Conservation (phyloP, 1,139 yeast species). For the Lodderomyces elongisporus region DNA sequence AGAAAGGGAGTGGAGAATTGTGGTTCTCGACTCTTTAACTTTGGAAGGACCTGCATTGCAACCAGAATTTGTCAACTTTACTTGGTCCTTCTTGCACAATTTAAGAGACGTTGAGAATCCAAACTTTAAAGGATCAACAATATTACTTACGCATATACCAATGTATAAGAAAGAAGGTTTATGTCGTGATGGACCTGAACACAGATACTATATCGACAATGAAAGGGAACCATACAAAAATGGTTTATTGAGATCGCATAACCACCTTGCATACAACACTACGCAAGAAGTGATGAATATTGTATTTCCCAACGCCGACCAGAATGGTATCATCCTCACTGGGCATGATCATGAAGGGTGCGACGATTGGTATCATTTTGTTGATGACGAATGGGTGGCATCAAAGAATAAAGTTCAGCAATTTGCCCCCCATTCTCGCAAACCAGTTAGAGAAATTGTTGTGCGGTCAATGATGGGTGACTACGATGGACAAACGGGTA, state of each 20-base stretch:
- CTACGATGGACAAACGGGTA: constrained; percentile 82
- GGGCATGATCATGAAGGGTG: constrained; percentile 99
- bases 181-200: constrained; percentile 81
- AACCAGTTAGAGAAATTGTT: constrained; percentile 66
- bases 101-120: constrained; percentile 44
- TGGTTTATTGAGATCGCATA: constrained; percentile 77
- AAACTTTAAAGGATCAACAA: constrained; percentile 67
- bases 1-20: constrained; percentile 73
- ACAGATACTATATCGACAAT: constrained; percentile 47
- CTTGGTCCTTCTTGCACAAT: constrained; percentile 67
- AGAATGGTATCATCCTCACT: constrained; percentile 75
- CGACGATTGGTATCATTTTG: constrained; percentile 53
- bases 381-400: constrained; percentile 54
- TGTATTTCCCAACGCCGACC: constrained; percentile 56
- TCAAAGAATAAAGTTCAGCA: constrained; percentile 27
- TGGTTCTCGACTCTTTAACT: constrained; percentile 76
- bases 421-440: constrained; percentile 14
- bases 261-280: constrained; percentile 67
- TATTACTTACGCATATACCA: constrained; percentile 86
- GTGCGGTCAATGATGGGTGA: constrained; percentile 97
- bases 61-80: constrained; percentile 57
- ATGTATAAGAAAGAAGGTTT: constrained; percentile 74
- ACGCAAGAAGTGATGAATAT: constrained; percentile 63
- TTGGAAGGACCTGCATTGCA: constrained; percentile 90
- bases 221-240: constrained; percentile 61